phyloP scores from a whole-genome alignment of 257 asterid species.

The Lantana camara region DNA sequence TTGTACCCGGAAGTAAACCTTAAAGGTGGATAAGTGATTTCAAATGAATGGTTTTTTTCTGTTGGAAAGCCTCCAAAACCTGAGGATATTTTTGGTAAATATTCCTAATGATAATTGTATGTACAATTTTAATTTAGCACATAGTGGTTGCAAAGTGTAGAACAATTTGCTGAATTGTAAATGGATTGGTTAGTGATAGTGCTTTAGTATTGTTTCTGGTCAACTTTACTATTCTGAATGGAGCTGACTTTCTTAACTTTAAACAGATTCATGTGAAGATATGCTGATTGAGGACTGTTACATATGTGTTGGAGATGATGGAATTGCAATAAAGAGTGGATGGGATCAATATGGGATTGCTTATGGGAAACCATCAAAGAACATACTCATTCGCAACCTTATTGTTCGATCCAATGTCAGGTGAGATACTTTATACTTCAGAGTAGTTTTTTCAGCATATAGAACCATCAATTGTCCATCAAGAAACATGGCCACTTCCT shows the following conservation, averaged over 20 bases:
- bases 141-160: not conserved
- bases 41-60: too few species aligned
- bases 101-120: constrained; percentile 11
- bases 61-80: too few species aligned
- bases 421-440: constrained; percentile 37
- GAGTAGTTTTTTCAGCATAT: not conserved
- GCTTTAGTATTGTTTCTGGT: constrained; percentile 3
- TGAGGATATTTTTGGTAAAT: too few species aligned
- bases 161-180: not conserved
- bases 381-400: constrained; percentile 78
- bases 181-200: not conserved
- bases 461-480: not conserved
- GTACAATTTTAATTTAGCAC: constrained; percentile 1
- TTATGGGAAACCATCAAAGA: constrained; percentile 77
- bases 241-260: constrained; percentile 17
- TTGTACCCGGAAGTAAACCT: too few species aligned
- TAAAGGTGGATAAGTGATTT: too few species aligned
- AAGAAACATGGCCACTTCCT: not conserved
- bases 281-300: constrained; percentile 95
- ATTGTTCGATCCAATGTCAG: constrained; percentile 95
- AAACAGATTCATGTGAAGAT: constrained; percentile 91
- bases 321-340: constrained; percentile 94
- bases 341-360: constrained; percentile 95
- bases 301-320: constrained; percentile 96
- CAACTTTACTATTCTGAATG: not conserved